A percentile compares a stretch with the other conserved stretches of the same genome.
Evolutionary conservation across 1,284 basidiomycete genomes (phyloP).

Genomic region (Sanghuangporus sanghuang): DNA sequence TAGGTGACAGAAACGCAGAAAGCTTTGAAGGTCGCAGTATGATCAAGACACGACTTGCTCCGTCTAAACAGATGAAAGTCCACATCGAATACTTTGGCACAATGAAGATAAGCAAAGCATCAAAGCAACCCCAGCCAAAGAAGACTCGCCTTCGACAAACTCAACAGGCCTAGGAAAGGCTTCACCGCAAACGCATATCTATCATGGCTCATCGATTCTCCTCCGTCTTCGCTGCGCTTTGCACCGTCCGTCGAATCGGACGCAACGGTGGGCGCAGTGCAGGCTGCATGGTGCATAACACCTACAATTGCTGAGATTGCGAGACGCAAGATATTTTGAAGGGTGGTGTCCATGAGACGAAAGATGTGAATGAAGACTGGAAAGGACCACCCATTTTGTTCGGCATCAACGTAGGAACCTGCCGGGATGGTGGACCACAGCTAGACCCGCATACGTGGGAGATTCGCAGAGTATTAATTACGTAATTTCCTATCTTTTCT

Average conservation of each 20-base stretch:
- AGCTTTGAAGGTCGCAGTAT: not conserved
- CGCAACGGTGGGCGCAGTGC: not conserved
- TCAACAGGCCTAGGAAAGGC: not conserved
- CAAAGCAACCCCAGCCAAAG: not conserved
- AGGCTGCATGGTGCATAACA: conserved; percentile 3
- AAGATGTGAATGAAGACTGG: no score
- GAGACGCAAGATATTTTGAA: conserved; percentile 1
- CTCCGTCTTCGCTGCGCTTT: not conserved
- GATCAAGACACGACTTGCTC: not conserved
- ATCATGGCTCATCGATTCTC: not conserved
- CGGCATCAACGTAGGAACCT: no score
- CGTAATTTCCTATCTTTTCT: no score
- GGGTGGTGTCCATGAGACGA: not conserved
- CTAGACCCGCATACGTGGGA: no score
- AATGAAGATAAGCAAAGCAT: not conserved
- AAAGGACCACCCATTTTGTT: no score
- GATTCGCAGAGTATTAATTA: no score
- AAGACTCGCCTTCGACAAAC: not conserved
- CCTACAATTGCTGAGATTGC: not conserved
- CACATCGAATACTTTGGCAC: conserved; percentile 5
- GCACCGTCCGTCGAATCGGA: not conserved
- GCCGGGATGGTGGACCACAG: no score
- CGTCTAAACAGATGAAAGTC: not conserved
- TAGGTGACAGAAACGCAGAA: not conserved
- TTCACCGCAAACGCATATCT: not conserved